Evolutionary conservation across 805 yeast species (phyloP).

Genomic region (Candida dajiaensis): DNA sequence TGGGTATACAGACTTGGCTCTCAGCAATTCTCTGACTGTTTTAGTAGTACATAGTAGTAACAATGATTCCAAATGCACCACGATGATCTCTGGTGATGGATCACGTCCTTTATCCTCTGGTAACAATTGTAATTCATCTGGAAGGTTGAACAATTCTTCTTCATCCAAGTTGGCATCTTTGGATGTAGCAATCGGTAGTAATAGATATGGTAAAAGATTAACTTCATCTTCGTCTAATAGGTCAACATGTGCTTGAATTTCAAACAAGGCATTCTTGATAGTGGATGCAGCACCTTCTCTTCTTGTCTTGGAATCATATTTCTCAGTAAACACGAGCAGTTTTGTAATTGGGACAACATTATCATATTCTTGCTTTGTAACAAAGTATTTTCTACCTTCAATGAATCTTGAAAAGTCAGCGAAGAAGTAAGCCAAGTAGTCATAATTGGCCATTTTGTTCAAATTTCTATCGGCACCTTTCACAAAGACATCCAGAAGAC

Average conservation of each 20-base stretch:
- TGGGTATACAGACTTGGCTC: constrained; percentile 82
- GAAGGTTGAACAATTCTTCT: constrained; percentile 82
- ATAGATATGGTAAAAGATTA: constrained; percentile 73
- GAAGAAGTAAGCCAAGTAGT: constrained; percentile 81
- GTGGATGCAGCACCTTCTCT: constrained; percentile 92
- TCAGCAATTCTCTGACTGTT: constrained; percentile 65
- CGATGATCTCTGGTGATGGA: constrained; percentile 55
- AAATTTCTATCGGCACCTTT: constrained; percentile 71
- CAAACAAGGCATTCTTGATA: constrained; percentile 84
- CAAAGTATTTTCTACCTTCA: constrained; percentile 71
- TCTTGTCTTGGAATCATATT: constrained; percentile 69
- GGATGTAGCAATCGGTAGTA: constrained; percentile 77
- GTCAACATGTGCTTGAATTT: constrained; percentile 56
- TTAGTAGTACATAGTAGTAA: constrained; percentile 74
- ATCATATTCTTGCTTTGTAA: constrained; percentile 68
- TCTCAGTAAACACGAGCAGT: constrained; percentile 75
- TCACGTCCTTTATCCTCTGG: constrained; percentile 76
- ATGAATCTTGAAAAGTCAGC: constrained; percentile 81
- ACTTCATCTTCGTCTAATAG: constrained; percentile 55
- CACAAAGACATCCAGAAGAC: constrained; percentile 84
- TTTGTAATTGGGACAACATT: constrained; percentile 75
- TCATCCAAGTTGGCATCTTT: constrained; percentile 63
- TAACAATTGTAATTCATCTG: constrained; percentile 79
- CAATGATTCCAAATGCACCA: constrained; percentile 73
- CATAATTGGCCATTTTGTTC: constrained; percentile 69